A percentile compares a stretch with the other conserved stretches of the same genome.
phyloP scores from a whole-genome alignment of 345 rosid species.

The Erysimum cheiranthoides region DNA sequence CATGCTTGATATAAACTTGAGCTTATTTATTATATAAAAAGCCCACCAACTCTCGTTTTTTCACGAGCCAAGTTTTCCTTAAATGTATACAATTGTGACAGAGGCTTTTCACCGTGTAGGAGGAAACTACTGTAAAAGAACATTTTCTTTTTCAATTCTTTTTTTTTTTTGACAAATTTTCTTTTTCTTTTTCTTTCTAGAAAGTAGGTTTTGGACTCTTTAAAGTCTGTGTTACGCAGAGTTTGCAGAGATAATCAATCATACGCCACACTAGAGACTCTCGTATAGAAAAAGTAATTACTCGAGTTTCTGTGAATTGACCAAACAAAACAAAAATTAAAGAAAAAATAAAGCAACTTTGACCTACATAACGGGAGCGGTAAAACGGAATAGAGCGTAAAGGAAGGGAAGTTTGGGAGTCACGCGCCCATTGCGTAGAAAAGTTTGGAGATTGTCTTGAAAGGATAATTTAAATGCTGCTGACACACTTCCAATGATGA shows the following conservation, averaged over 20 bases:
- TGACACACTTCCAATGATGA: slow-evolving; percentile 43
- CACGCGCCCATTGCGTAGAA: slow-evolving; percentile 28
- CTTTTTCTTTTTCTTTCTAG: not conserved
- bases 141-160: too few species aligned
- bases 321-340: not conserved
- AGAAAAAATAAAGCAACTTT: slow-evolving; percentile 19
- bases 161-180: not conserved
- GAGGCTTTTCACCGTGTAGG: slow-evolving; percentile 4
- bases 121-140: not conserved
- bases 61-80: not conserved
- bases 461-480: slow-evolving; percentile 35
- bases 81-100: not conserved
- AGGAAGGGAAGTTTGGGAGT: not conserved
- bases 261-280: slow-evolving; percentile 27
- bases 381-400: not conserved
- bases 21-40: not conserved
- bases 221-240: not conserved
- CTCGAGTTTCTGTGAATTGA: slow-evolving; percentile 16
- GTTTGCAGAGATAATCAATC: slow-evolving; percentile 40
- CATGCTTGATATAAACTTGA: not conserved
- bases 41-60: not conserved
- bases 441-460: slow-evolving; percentile 35
- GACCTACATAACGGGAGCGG: slow-evolving; percentile 19
- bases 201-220: slow-evolving; percentile 18
- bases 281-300: not conserved